Evolutionary conservation across 177 flowering plant genomes (phyloP).

Genomic region (Vitis hybrid): DNA sequence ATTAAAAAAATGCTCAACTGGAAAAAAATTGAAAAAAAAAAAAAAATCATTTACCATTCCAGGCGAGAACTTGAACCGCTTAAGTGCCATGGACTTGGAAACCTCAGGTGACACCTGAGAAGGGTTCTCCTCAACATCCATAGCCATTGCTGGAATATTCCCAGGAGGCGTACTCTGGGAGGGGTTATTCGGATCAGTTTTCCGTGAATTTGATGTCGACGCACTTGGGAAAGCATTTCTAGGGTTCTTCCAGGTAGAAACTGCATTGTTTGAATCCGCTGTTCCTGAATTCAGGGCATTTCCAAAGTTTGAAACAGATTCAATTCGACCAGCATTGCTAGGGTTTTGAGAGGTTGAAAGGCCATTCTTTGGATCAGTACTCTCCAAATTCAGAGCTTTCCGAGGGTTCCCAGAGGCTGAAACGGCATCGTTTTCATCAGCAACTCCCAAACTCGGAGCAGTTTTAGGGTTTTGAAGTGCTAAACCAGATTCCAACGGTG

Average conservation of each 20-base stretch:
- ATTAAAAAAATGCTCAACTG: background rate
- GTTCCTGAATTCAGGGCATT: slow-evolving; percentile 11
- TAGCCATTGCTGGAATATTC: slow-evolving; percentile 13
- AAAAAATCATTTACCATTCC: slow-evolving; percentile 65
- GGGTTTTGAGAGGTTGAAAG: slow-evolving; percentile 21
- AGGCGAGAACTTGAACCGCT: slow-evolving; percentile 91
- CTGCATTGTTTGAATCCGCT: background rate
- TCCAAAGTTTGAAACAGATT: background rate
- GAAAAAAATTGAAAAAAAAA: background rate
- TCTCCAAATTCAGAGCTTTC: too few species aligned
- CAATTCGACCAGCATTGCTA: background rate
- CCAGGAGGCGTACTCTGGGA: slow-evolving; percentile 31
- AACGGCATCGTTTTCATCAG: too few species aligned
- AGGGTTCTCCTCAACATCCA: slow-evolving; percentile 21
- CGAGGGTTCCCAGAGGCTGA: too few species aligned
- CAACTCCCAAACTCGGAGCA: too few species aligned
- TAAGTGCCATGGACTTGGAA: slow-evolving; percentile 40
- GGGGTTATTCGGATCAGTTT: slow-evolving; percentile 1
- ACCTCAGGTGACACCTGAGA: slow-evolving; percentile 58
- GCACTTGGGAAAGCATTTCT: background rate
- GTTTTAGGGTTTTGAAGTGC: too few species aligned
- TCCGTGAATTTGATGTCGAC: background rate
- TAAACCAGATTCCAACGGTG: too few species aligned
- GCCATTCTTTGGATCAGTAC: slow-evolving; percentile 14
- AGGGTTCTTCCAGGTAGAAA: background rate